A percentile compares a stretch with the other conserved stretches of the same genome.
phyloP scores from a whole-genome alignment of 2,329 filamentous ascomycete species.

The Epichloe typhina region DNA sequence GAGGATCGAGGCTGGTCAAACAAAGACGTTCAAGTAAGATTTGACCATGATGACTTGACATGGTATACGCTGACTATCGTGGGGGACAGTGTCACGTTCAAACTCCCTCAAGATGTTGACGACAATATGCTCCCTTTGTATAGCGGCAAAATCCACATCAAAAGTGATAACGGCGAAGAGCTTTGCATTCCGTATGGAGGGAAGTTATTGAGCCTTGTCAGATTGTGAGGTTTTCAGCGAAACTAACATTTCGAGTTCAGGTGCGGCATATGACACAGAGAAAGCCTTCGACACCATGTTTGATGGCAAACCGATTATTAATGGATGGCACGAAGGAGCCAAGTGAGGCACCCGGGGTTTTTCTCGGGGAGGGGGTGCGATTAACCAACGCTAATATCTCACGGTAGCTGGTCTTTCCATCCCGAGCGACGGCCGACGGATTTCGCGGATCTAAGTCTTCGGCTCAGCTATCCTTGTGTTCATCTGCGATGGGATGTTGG shows the following conservation, averaged over 20 bases:
- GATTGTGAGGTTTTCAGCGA: background rate
- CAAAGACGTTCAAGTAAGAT: slow-evolving; percentile 15
- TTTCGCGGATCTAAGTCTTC: slow-evolving; percentile 17
- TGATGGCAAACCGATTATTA: slow-evolving; percentile 12
- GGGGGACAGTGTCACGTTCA: slow-evolving; percentile 16
- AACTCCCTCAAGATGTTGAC: slow-evolving; percentile 14
- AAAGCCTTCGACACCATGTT: slow-evolving; percentile 27
- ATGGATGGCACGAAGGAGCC: slow-evolving; percentile 9
- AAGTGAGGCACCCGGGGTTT: background rate
- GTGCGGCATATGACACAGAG: slow-evolving; percentile 24
- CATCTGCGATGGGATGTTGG: slow-evolving; percentile 25
- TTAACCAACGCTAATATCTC: background rate
- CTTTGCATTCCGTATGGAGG: slow-evolving; percentile 30
- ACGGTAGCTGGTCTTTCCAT: slow-evolving; percentile 21
- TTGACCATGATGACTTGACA: background rate
- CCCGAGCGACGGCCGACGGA: slow-evolving; percentile 14
- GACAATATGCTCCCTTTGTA: slow-evolving; percentile 28
- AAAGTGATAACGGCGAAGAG: slow-evolving; percentile 25
- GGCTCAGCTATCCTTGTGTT: slow-evolving; percentile 19
- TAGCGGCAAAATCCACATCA: slow-evolving; percentile 29
- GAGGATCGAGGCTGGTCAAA: slow-evolving; percentile 17
- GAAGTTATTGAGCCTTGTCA: slow-evolving; percentile 6
- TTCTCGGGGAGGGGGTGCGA: background rate
- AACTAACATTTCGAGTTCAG: slow-evolving; percentile 7
- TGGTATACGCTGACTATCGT: background rate